phyloP scores from a whole-genome alignment of 116 monocot genomes.

The Cymodocea nodosa region DNA sequence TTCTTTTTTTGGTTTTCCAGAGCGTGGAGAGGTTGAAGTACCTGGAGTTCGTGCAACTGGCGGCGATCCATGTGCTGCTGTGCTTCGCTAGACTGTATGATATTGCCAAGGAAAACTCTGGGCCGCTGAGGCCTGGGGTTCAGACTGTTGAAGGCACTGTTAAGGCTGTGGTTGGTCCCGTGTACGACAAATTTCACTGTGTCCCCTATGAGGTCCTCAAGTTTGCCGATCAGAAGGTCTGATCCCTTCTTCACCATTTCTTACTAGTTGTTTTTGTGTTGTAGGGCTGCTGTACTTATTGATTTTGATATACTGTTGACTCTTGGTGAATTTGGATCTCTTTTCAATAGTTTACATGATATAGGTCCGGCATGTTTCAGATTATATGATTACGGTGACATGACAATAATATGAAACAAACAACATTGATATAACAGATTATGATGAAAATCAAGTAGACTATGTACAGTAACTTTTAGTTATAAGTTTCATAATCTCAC shows the following conservation, averaged over 20 bases:
- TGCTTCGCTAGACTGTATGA: conserved; percentile 48
- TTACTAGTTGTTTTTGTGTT: too few species aligned
- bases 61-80: conserved; percentile 42
- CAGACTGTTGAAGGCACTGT: conserved; percentile 62
- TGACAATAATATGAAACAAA: too few species aligned
- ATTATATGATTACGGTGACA: too few species aligned
- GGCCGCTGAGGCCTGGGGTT: conserved; percentile 60
- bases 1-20: neutral
- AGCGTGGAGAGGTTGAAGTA: conserved; percentile 30
- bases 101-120: conserved; percentile 66
- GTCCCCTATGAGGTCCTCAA: conserved; percentile 67
- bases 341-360: too few species aligned
- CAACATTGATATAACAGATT: too few species aligned
- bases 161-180: conserved; percentile 70
- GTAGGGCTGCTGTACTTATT: too few species aligned
- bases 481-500: too few species aligned
- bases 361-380: too few species aligned
- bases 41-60: conserved; percentile 59
- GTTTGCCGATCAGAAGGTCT: conserved; percentile 83
- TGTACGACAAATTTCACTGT: conserved; percentile 43
- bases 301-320: too few species aligned
- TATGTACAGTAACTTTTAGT: too few species aligned
- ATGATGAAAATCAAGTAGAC: too few species aligned
- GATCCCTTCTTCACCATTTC: neutral
- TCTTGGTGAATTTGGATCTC: too few species aligned